Evolutionary conservation across 1,284 basidiomycete genomes (phyloP), one percentile per base, ranked within the genome.

Genomic region (Apiotrichum mycotoxinovorans): DNA sequence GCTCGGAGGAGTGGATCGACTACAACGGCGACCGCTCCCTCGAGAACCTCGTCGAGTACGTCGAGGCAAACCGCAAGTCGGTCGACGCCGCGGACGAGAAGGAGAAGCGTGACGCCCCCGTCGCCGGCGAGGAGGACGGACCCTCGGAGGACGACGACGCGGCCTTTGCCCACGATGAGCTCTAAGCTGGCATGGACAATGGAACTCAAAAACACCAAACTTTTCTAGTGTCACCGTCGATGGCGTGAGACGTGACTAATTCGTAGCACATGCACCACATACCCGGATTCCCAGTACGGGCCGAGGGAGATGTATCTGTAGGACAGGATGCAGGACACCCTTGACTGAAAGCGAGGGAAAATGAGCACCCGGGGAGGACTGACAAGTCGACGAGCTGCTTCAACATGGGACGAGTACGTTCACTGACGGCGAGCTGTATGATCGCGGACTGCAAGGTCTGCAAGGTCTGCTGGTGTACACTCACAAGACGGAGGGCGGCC

Each of bases 11-110:
- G 57, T 98, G 94, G 80, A 80, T 97, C 61, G 91, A 97, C 75
- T 97, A 93, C 74, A 87, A 89, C 64, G 93, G 93, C 61, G 94
- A 96, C 75, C 86, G 93, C 63, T 87, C 87, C 9, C 79, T 92
- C 61, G 92, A 96, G 79, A 87, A 83, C 69, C 78, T 97, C 59
- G 81, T 91, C 64, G 84, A 89, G 58, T 96, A 92, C 76, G 79
- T 94, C 49, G 86, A 93, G 78, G 82, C 86, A 70, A 82, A 90
- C 70, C 86, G 85, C 80, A 90, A 90, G 79, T 71, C 66, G 35
- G 58, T 53, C n/a, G 50, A 25, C 42, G 55, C 57, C 44, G 44
- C 46, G 0, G 57, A 60, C 38, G 70, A 71, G 51, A 49, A 54
- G 41, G 69, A 69, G 49, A 48, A 53, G 43, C 49, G 55, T n/a